These are phyloP conservation scores for Letharia lupina DNA, from an alignment of 495 filamentous ascomycete genomes.

Conservation along the genomic window DNA sequence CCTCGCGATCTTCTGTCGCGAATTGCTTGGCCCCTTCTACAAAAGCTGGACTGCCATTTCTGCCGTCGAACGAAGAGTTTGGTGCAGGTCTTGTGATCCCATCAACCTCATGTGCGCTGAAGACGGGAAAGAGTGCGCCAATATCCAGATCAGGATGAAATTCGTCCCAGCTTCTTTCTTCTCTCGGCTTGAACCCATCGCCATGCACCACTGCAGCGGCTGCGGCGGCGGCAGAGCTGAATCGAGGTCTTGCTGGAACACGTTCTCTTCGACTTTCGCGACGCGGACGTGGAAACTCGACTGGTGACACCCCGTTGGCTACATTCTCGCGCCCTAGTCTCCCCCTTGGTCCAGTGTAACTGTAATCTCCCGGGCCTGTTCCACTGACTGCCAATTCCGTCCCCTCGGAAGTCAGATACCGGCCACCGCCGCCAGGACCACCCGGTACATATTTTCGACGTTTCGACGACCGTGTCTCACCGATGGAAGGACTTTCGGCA, in stretches of 20 bases:
- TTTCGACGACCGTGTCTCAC: constrained; percentile 38
- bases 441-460: constrained; percentile 60
- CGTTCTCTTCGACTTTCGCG: constrained; percentile 27
- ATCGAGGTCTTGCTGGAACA: constrained; percentile 31
- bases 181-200: constrained; percentile 92
- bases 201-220: constrained; percentile 77
- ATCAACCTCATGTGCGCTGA: constrained; percentile 78
- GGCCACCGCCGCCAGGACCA: constrained; percentile 69
- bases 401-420: constrained; percentile 61
- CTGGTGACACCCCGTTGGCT: constrained; percentile 32
- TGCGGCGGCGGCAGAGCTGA: constrained; percentile 75
- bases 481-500: constrained; percentile 35
- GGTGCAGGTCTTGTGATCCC: constrained; percentile 31
- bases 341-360: constrained; percentile 37
- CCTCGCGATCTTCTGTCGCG: constrained; percentile 10
- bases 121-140: constrained; percentile 65
- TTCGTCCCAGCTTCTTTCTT: constrained; percentile 94
- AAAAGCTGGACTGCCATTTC: constrained; percentile 14
- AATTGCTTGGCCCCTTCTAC: constrained; percentile 17
- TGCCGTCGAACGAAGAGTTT: constrained; percentile 14
- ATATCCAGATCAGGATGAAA: constrained; percentile 93
- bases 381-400: constrained; percentile 43
- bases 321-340: constrained; percentile 34
- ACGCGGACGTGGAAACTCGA: constrained; percentile 35
- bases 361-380: constrained; percentile 39